phyloP scores from a whole-genome alignment of 208 protist genomes.

The Trypanosoma cruzi region DNA sequence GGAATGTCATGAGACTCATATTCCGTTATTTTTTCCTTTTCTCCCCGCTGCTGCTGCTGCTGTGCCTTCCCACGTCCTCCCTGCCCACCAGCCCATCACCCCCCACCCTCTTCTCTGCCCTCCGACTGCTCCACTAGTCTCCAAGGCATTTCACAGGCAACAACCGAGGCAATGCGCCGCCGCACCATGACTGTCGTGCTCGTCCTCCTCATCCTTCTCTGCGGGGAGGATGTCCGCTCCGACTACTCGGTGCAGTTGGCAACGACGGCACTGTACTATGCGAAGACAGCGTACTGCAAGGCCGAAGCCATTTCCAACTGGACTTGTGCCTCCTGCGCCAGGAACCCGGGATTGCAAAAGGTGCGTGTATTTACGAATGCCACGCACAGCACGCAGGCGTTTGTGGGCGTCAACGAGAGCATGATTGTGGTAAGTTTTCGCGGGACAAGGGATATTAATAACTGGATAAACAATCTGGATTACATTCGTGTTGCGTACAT shows the following conservation, averaged over 20 bases:
- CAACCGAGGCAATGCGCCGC: background rate
- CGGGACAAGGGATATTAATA: constrained; percentile 51
- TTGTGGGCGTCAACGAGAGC: constrained; percentile 29
- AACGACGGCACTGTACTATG: constrained; percentile 41
- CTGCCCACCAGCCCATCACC: no score
- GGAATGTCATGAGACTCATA: no score
- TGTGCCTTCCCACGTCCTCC: no score
- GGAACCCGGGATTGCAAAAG: constrained; percentile 29
- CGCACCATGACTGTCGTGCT: background rate
- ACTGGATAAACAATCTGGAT: constrained; percentile 69
- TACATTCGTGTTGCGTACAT: constrained; percentile 47
- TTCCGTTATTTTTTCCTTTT: no score
- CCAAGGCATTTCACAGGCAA: no score
- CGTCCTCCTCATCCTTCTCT: background rate
- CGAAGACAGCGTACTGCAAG: constrained; percentile 57
- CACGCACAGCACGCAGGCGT: constrained; percentile 37
- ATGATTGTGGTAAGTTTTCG: constrained; percentile 64
- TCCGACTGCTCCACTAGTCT: no score
- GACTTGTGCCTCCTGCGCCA: constrained; percentile 36
- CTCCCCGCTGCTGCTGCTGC: no score
- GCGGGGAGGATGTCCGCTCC: background rate
- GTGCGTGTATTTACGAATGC: constrained; percentile 39
- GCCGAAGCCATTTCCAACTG: constrained; percentile 26
- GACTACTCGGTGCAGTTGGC: constrained; percentile 11
- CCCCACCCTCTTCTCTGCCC: no score